Conservation (phyloP, 306 rosid genomes). For the Cucurbita pepo region DNA sequence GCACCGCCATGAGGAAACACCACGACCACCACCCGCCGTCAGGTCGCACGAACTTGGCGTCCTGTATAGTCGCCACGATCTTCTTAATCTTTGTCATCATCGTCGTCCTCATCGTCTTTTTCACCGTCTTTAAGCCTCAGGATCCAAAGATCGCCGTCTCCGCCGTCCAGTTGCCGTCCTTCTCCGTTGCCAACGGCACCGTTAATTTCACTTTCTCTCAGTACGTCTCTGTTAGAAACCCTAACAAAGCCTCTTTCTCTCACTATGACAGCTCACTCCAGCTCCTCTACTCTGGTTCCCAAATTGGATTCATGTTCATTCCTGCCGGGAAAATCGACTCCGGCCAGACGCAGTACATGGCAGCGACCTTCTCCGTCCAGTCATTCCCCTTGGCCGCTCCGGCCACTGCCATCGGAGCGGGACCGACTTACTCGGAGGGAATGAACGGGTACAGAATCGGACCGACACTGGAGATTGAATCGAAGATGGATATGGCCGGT, state of each 20-base stretch:
- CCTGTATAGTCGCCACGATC: conserved; percentile 67
- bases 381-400: conserved; percentile 41
- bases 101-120: conserved; percentile 42
- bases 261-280: conserved; percentile 83
- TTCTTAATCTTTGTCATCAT: conserved; percentile 50
- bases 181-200: conserved; percentile 47
- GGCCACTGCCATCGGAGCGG: conserved; percentile 5
- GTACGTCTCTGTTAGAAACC: conserved; percentile 60
- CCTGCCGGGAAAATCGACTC: conserved; percentile 75
- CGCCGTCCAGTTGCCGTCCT: conserved; percentile 71
- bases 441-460: conserved; percentile 22
- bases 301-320: conserved; percentile 83
- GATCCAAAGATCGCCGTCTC: conserved; percentile 53
- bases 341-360: conserved; percentile 53
- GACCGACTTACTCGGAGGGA: conserved; percentile 19
- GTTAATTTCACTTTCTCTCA: conserved; percentile 77
- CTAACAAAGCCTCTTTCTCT: conserved; percentile 54
- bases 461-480: conserved; percentile 59
- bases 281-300: conserved; percentile 58
- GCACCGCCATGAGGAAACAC: conserved; percentile 34
- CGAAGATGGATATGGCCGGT: conserved; percentile 55
- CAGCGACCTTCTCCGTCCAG: conserved; percentile 59
- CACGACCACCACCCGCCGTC: conserved; percentile 34
- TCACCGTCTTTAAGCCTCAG: conserved; percentile 66
- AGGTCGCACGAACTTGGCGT: conserved; percentile 78